A percentile compares a stretch with the other conserved stretches of the same genome.
phyloP scores from a whole-genome alignment of 1,284 basidiomycete genomes.

The Trametes sp. region DNA sequence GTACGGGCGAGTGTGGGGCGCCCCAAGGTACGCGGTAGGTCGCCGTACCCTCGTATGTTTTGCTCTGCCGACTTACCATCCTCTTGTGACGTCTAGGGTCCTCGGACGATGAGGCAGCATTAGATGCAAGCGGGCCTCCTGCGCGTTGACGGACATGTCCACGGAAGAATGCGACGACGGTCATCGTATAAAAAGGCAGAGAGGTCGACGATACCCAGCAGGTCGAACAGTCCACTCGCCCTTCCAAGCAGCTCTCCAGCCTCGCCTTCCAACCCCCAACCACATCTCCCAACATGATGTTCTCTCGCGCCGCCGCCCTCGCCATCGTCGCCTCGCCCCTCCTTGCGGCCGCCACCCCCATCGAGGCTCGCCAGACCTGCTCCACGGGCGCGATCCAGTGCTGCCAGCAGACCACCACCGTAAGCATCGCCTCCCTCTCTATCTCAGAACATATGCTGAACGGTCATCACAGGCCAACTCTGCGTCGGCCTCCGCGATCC shows the following conservation, averaged over 20 bases:
- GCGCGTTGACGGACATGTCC: neutral
- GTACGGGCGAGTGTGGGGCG: neutral
- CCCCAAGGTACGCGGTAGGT: conserved; percentile 9
- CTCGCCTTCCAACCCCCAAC: neutral
- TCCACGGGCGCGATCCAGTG: conserved; percentile 38
- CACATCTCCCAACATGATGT: conserved; percentile 17
- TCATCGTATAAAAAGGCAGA: too few relatives aligned
- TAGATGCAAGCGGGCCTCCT: neutral
- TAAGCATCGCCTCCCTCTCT: neutral
- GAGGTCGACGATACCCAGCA: too few relatives aligned
- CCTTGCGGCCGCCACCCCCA: conserved; percentile 32
- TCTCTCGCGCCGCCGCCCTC: conserved; percentile 20
- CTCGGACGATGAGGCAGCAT: neutral
- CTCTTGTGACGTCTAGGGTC: conserved; percentile 14
- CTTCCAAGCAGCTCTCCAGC: conserved; percentile 16
- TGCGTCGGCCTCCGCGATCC: conserved; percentile 19
- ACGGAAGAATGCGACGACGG: neutral
- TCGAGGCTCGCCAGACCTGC: conserved; percentile 28
- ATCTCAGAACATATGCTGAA: neutral
- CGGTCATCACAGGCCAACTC: conserved; percentile 24
- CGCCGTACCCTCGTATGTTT: conserved; percentile 8
- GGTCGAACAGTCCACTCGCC: conserved; percentile 6
- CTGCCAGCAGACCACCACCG: conserved; percentile 31
- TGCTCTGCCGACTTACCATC: too few relatives aligned
- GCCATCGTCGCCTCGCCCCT: conserved; percentile 21